Evolutionary conservation across 2,329 filamentous ascomycete genomes (phyloP), one percentile per base, ranked within the genome.

Genomic region (Microcyclospora tardicrescens): DNA sequence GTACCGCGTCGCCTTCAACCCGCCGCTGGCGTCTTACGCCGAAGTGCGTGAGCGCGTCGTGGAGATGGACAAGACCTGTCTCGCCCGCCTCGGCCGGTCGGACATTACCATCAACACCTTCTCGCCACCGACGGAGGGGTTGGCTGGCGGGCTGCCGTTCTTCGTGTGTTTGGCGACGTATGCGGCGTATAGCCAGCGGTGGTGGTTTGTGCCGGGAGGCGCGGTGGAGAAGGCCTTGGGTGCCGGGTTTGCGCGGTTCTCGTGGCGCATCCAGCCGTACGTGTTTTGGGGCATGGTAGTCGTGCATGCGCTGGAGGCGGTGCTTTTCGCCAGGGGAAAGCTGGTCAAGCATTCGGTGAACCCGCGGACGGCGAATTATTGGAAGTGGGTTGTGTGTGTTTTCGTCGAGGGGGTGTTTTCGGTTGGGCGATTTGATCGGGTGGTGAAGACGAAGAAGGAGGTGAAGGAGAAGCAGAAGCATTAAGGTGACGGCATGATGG

Each of bases 41-140:
- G 83, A 93, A 42, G 72, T 78, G 9, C 77, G 84, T 38, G 65
- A 71, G 34, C 74, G 82, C 37, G 66, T 89, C 31, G 76, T 93
- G 35, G 75, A 77, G 37, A 82, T 95, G 76, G 76, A 80, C 55
- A 61, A 71, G 41, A 67, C 72, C 10, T 69, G 72, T 16, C 69
- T 81, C 28, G 50, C 63, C 27, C 70, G 62, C 1, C 72, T 93
- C 10, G 76, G 73, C 12, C 67, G 81, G 30, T 72, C 68, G 42
- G 66, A 71, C 40, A 66, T 77, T 37, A 64, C 64, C 0, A 59
- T 79, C 40, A 68, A 62, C 58, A 73, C 60, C 47, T 75, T 65
- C 55, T 58, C 54, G 55, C 73, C 48, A 2, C 72, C 71, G 0
- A 62, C 52, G 50, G 72, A 66, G 51, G 47, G 37, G 2, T 73